These are phyloP conservation scores for Phyllosticta capitalensis DNA, from an alignment of 2,329 filamentous ascomycete species.

Conservation along the genomic window DNA sequence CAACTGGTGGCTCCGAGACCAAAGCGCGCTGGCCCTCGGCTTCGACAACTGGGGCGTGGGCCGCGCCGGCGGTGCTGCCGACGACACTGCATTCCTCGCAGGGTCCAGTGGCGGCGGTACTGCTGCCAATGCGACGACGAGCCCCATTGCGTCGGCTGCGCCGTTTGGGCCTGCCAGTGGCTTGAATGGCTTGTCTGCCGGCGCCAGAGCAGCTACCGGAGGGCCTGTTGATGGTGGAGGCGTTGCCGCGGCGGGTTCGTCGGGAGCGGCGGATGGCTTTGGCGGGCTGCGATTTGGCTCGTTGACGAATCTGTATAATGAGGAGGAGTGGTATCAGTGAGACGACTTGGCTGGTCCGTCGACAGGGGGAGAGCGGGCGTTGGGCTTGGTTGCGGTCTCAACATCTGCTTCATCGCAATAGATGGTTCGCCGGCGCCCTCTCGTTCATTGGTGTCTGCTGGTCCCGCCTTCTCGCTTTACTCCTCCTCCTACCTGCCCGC, in stretches of 20 bases:
- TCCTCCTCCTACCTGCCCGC: too few species aligned
- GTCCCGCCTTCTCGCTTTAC: too few species aligned
- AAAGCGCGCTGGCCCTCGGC: slow-evolving; percentile 49
- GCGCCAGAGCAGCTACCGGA: neutral
- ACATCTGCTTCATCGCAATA: too few species aligned
- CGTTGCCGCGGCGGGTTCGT: slow-evolving; percentile 3
- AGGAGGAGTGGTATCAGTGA: slow-evolving; percentile 34
- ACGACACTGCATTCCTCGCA: slow-evolving; percentile 4
- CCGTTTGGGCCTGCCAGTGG: neutral
- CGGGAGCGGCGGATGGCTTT: slow-evolving; percentile 17
- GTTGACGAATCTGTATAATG: slow-evolving; percentile 25
- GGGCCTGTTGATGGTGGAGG: neutral
- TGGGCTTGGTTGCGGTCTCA: too few species aligned
- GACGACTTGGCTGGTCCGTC: too few species aligned
- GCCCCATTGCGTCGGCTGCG: neutral
- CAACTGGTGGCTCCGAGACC: slow-evolving; percentile 49
- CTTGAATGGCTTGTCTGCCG: neutral
- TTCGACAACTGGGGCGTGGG: slow-evolving; percentile 50
- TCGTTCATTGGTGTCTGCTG: too few species aligned
- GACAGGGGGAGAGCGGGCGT: too few species aligned
- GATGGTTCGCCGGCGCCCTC: too few species aligned
- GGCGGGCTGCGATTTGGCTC: slow-evolving; percentile 11
- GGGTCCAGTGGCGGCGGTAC: neutral
- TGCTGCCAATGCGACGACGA: neutral
- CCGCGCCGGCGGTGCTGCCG: neutral